phyloP scores from a whole-genome alignment of 2,329 filamentous ascomycete species.

The Xylariaceae sp. region DNA sequence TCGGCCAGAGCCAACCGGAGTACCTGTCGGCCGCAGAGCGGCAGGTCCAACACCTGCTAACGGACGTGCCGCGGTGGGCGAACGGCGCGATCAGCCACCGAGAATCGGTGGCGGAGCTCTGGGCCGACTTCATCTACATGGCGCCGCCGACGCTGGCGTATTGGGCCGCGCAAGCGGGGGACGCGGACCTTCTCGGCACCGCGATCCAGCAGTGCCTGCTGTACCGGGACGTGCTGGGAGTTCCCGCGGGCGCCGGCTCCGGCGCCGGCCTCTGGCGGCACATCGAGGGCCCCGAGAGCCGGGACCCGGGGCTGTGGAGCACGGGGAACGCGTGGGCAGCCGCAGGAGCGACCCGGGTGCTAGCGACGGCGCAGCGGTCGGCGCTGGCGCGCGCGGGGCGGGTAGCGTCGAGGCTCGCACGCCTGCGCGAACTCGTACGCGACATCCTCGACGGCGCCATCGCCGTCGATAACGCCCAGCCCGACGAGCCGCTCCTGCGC shows the following conservation, averaged over 20 bases:
- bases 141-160: slow-evolving; percentile 53
- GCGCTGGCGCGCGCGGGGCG: slow-evolving; percentile 28
- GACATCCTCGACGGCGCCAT: slow-evolving; percentile 37
- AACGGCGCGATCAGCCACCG: slow-evolving; percentile 54
- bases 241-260: slow-evolving; percentile 32
- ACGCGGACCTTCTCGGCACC: slow-evolving; percentile 39
- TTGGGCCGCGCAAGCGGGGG: slow-evolving; percentile 43
- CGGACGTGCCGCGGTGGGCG: slow-evolving; percentile 42
- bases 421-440: slow-evolving; percentile 39
- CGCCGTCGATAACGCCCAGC: slow-evolving; percentile 30
- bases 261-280: slow-evolving; percentile 45
- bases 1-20: slow-evolving; percentile 38
- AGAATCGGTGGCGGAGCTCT: slow-evolving; percentile 45
- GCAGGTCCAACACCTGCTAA: slow-evolving; percentile 45
- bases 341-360: slow-evolving; percentile 49
- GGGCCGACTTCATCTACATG: slow-evolving; percentile 55
- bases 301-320: slow-evolving; percentile 47
- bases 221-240: slow-evolving; percentile 45
- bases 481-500: slow-evolving; percentile 41
- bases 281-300: slow-evolving; percentile 42
- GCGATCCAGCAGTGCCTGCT: slow-evolving; percentile 44
- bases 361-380: slow-evolving; percentile 46
- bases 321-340: slow-evolving; percentile 53
- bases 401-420: slow-evolving; percentile 39
- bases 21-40: slow-evolving; percentile 43